Base-by-base conservation (phyloP, 106 monocot species). In the Phalaenopsis aphrodite region DNA sequence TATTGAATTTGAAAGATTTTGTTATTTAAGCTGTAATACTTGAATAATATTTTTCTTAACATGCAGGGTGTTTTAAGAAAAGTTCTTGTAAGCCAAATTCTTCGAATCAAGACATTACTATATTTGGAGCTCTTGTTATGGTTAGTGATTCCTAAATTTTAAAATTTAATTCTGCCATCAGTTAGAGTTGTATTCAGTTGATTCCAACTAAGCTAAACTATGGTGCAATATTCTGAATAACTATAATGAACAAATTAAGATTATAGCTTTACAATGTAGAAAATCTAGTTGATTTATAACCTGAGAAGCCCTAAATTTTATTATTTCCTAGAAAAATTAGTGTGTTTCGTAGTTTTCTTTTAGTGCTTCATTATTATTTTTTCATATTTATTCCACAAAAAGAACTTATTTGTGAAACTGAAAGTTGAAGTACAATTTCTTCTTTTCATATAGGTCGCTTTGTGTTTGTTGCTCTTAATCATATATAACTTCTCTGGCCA, bases 401-500 rank as follows among this genome's bases (percentile, higher is more conserved):
- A 4, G 4, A 57, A 57, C 30, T 17, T 57, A 2, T 14, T 15
- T 57, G 57, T 18, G 57, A 57, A 57, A 11, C 42, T 11, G 41
- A 39, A 36, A 56, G 24, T 14, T 78, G 21, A 64, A 8, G 37
- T 75, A 19, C 75, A 46, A 21, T 73, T 16, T 16, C 56, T 77
- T 41, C 75, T 2, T 42, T 68, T 79, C 5, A 19, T 87, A 77
- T 78, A 97, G 97, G 76, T 80, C 76, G 85, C 86, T 18, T 68
- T 97, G 66, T 80, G 82, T 37, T 21, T 97, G 37, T 56, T 97
- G 68, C 92, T 97, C 15, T 55, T 94, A 38, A 90, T 97, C 76
- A 89, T 97, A 67, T 94, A 97, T 64, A 97, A 94, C 79, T 97
- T 90, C 75, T 94, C 94, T 55, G 97, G 88, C 38, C 87, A 90